These are phyloP conservation scores for Dendrocalamus latiflorus DNA, from an alignment of 202 grass and related monocot genomes.

Conservation along the genomic window DNA sequence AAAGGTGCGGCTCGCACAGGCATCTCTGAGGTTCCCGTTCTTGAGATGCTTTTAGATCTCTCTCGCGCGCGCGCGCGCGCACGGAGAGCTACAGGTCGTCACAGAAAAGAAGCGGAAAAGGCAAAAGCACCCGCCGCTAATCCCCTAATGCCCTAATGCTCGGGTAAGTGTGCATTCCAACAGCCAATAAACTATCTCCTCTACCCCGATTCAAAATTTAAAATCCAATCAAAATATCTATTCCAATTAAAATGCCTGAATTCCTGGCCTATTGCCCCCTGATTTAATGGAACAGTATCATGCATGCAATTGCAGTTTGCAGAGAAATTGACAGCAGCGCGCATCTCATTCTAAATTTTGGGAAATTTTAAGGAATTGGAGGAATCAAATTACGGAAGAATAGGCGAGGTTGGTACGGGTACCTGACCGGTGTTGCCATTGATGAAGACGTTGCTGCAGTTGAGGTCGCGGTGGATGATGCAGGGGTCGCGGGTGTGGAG, in stretches of 20 bases:
- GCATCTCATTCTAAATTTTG: not conserved
- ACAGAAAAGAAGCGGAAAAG: constrained; percentile 40
- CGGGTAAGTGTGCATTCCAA: constrained; percentile 9
- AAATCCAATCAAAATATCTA: not conserved
- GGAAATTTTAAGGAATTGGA: not conserved
- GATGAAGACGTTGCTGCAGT: constrained; percentile 99
- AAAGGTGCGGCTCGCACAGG: constrained; percentile 20
- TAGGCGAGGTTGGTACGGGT: not conserved
- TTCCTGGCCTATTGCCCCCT: not conserved
- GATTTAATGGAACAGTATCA: not conserved
- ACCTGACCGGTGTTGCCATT: constrained; percentile 98
- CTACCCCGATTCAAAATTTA: not conserved
- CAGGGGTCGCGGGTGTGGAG: constrained; percentile 92
- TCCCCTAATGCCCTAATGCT: constrained; percentile 25
- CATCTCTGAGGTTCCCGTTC: not conserved
- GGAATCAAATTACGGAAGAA: not conserved
- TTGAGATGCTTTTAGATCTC: not conserved
- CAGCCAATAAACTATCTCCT: not conserved
- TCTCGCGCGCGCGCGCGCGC: no score
- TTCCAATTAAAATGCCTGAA: not conserved
- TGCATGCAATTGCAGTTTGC: not conserved
- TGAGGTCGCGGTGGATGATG: constrained; percentile 96
- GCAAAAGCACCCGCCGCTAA: constrained; percentile 11
- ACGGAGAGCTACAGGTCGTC: constrained; percentile 12
- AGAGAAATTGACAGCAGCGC: not conserved